Evolutionary conservation across 169 alveolate genomes (phyloP), one percentile per base, ranked within the genome.

Genomic region (Plasmodium malariae): DNA sequence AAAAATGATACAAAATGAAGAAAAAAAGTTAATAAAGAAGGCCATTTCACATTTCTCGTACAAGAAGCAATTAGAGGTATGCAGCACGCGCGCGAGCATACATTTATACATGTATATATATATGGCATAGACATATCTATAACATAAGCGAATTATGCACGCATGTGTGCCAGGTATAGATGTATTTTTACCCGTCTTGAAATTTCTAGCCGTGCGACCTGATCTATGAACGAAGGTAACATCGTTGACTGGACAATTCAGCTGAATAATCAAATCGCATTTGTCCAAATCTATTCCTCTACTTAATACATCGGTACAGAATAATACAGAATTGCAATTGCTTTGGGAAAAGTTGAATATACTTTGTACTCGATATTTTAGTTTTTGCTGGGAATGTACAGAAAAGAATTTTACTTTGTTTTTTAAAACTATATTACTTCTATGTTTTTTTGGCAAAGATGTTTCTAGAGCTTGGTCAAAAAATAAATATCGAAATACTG

Each of bases 131-230:
- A 43, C 43, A 69, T 9, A 49, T 51, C 12, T 49, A 30, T 71
- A 34, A 3, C 7, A 3, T 14, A n/a, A n/a, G 9, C 1, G 5
- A 0, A 34, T 21, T 4, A 14, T 37, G 21, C 14, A 34, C 3
- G 36, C 30, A 67, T 67, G 17, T 17, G 4, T 32, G 48, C 0
- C 6, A 7, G 28, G 30, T 2, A 6, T 30, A 30, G 32, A n/a
- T 12, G 26, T 24, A 11, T 60, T 37, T 59, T 65, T 92, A 54
- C 99, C 99, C 72, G 93, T 96, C 34, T 96, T 95, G 87, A 96
- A 95, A 87, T 95, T 97, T 72, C 99, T 91, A 7, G 99, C 99
- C 43, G 99, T 98, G 67, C 99, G 94, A 32, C 99, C 99, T 7
- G 97, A 97, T 92, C 99, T 93, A 85, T 98, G 99, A 17, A 98